These are phyloP conservation scores for Nicotiana undulata DNA, from an alignment of 257 asterid species.

Conservation along the genomic window DNA sequence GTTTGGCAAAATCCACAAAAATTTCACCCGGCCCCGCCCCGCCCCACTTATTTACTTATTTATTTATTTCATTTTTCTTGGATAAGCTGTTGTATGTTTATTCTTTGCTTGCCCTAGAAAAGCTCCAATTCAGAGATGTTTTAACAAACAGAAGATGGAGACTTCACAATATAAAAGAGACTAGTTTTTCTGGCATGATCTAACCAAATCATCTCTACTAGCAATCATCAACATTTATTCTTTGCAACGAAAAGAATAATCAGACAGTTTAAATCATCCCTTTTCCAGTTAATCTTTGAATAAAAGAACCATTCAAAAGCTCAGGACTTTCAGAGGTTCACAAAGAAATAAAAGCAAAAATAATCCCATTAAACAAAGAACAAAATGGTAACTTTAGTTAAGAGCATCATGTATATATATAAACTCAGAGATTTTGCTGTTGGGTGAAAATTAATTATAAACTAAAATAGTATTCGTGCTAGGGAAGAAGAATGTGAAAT, in stretches of 20 bases:
- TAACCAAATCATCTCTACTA: too few species aligned
- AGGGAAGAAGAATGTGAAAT: too few species aligned
- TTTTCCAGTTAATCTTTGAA: background rate
- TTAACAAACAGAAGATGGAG: background rate
- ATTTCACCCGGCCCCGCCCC: too few species aligned
- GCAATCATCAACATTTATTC: background rate
- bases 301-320: background rate
- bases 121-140: background rate
- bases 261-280: background rate
- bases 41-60: too few species aligned
- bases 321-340: background rate
- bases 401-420: background rate
- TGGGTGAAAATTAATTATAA: background rate
- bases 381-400: background rate
- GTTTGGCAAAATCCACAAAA: too few species aligned
- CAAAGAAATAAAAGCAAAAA: background rate
- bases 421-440: background rate
- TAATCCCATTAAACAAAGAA: background rate
- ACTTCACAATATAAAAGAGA: too few species aligned
- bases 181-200: too few species aligned
- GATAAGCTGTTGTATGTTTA: background rate
- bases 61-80: too few species aligned
- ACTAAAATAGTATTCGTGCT: too few species aligned
- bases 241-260: background rate
- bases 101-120: too few species aligned